Conservation (phyloP, 2,329 filamentous ascomycete species). For the Hymenoscyphus albidus region DNA sequence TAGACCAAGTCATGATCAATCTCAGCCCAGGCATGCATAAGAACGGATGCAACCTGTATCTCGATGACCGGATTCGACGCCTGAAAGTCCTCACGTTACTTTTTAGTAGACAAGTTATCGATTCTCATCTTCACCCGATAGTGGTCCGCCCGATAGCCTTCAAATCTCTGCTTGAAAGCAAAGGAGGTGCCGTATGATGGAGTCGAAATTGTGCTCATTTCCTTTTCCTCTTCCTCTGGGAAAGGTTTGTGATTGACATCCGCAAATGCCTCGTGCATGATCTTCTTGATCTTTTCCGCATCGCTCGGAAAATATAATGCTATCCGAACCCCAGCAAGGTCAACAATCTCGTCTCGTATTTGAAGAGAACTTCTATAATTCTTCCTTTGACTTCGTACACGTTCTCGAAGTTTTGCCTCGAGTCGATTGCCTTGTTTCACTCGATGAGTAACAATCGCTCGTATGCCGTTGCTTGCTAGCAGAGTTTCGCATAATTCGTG, state of each 20-base stretch:
- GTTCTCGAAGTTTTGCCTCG: conserved; percentile 14
- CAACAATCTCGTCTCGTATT: conserved; percentile 15
- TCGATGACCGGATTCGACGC: conserved; percentile 13
- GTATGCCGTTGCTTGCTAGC: conserved; percentile 14
- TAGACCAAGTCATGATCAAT: conserved; percentile 17
- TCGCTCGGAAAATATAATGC: conserved; percentile 18
- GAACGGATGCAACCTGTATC: conserved; percentile 13
- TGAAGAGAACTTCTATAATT: conserved; percentile 2
- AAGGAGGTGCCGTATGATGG: background rate
- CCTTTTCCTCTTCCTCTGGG: conserved; percentile 4
- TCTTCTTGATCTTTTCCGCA: conserved; percentile 15
- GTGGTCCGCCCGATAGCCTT: conserved; percentile 15
- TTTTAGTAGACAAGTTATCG: conserved; percentile 7
- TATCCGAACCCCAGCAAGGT: conserved; percentile 18
- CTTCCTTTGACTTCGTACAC: conserved; percentile 12
- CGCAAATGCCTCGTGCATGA: conserved; percentile 13
- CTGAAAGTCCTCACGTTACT: conserved; percentile 10
- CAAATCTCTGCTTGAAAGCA: conserved; percentile 12
- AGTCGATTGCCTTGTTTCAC: conserved; percentile 13
- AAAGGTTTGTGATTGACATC: conserved; percentile 9
- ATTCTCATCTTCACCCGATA: conserved; percentile 15
- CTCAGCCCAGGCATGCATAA: conserved; percentile 20
- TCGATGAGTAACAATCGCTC: conserved; percentile 14
- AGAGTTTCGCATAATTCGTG: conserved; percentile 14
- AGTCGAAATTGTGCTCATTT: background rate